A percentile compares a stretch with the other conserved stretches of the same genome.
Conservation (phyloP, 2,329 filamentous ascomycete species). For the Clonostachys rhizophaga region DNA sequence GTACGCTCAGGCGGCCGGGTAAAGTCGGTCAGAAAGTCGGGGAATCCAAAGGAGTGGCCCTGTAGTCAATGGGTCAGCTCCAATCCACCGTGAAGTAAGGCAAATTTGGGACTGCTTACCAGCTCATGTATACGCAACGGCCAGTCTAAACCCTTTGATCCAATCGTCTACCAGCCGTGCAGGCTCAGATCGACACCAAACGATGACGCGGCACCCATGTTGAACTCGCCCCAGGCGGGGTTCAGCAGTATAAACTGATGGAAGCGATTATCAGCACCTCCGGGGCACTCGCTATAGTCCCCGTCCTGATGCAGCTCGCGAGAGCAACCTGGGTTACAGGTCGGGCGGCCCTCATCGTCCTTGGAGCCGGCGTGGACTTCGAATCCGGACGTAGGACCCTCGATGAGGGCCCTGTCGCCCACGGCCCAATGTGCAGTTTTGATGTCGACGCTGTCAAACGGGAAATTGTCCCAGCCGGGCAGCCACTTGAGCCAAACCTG, state of each 20-base stretch:
- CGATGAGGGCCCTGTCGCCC: background rate
- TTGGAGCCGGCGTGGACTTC: background rate
- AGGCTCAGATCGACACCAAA: background rate
- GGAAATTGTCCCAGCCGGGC: background rate
- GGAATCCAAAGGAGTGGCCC: constrained; percentile 2
- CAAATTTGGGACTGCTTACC: background rate
- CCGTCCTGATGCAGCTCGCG: background rate
- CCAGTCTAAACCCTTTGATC: background rate
- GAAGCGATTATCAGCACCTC: background rate
- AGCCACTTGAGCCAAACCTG: background rate
- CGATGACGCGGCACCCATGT: background rate
- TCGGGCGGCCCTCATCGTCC: background rate
- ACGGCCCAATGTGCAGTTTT: background rate
- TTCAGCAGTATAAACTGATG: background rate
- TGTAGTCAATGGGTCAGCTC: background rate
- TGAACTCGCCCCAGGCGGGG: background rate
- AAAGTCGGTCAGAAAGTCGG: background rate
- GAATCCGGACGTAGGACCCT: background rate
- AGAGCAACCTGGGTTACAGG: constrained; percentile 1
- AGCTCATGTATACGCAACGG: background rate
- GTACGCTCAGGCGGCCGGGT: background rate
- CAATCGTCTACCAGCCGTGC: background rate
- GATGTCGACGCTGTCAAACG: background rate
- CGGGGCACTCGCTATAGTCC: constrained; percentile 1
- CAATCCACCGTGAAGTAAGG: background rate